Base-by-base conservation (phyloP, 1,284 basidiomycete genomes). In the Trichosporon sp. region DNA sequence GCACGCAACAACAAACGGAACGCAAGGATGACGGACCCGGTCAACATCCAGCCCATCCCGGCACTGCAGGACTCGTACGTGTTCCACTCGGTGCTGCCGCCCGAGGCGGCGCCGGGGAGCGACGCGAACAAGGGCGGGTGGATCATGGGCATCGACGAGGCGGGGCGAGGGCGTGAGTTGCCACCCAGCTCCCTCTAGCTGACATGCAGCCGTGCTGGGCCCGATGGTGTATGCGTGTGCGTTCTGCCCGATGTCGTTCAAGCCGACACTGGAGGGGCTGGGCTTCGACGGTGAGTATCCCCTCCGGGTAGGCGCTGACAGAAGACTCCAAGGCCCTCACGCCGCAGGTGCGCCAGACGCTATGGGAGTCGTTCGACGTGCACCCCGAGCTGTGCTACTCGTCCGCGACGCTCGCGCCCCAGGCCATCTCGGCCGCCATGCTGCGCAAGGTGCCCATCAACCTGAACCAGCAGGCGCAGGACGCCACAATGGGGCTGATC, bases 151-250 rank as follows among this genome's bases (percentile, higher is more conserved):
- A 94, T 99, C 7, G 96, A 99, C 81, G 96, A 99, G 82, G 96
- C 96, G 0, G 96, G 96, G 1, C 87, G 96, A 70, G 96, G 97
- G 0, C 96, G 82, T 83, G 71, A 75, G 82, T 80, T 13, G 5
- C 23, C 3, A 25, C 11, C 1, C 12, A n/a, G n/a, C n/a, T n/a
- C n/a, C n/a, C n/a, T n/a, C n/a, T n/a, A 18, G 34, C 68, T 74
- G 51, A 75, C 66, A 51, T 23, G 12, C 62, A 66, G 53, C 65
- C 13, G 60, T 66, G 0, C 65, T 66, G 25, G 86, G 87, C 1
- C 96, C 96, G 0, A 88, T 98, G 74, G 96, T 99, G 0, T 99
- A 99, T 77, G 96, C 92, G 1, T 89, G 96, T 27, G 94, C 96
- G 0, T 98, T 94, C 81, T 98, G 95, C 76, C 92, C 93, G 0